These are phyloP conservation scores for Talaromyces borbonicus DNA, from an alignment of 495 filamentous ascomycete genomes.

Conservation along the genomic window DNA sequence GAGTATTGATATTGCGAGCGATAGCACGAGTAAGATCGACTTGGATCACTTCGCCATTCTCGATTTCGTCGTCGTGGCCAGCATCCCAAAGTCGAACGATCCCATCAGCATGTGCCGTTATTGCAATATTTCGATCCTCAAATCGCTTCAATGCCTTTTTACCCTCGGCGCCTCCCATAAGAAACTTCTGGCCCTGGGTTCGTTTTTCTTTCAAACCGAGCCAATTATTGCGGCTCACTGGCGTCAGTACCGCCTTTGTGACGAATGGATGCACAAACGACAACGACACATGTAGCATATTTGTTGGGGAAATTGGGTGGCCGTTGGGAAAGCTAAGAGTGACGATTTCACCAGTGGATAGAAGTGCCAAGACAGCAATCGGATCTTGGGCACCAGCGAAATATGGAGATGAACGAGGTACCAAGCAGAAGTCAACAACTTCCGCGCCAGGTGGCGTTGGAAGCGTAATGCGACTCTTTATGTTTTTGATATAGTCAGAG, in stretches of 20 bases:
- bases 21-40: slow-evolving; percentile 80
- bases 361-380: slow-evolving; percentile 65
- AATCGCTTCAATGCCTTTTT: slow-evolving; percentile 58
- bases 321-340: slow-evolving; percentile 88
- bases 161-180: slow-evolving; percentile 66
- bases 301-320: slow-evolving; percentile 80
- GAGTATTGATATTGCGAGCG: slow-evolving; percentile 64
- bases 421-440: slow-evolving; percentile 70
- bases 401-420: slow-evolving; percentile 72
- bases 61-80: slow-evolving; percentile 84
- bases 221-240: slow-evolving; percentile 70
- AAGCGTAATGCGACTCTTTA: slow-evolving; percentile 58
- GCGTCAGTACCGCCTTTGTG: slow-evolving; percentile 53
- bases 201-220: slow-evolving; percentile 77
- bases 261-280: slow-evolving; percentile 84
- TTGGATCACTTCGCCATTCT: slow-evolving; percentile 73
- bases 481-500: slow-evolving; percentile 60
- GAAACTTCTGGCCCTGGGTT: slow-evolving; percentile 58
- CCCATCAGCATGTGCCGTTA: slow-evolving; percentile 79
- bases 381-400: slow-evolving; percentile 85
- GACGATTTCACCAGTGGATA: slow-evolving; percentile 78
- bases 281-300: slow-evolving; percentile 76
- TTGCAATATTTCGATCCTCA: slow-evolving; percentile 70
- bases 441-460: slow-evolving; percentile 70
- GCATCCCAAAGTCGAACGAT: slow-evolving; percentile 83